Percentiles rank a stretch among this genome's conserved stretches.
These are phyloP conservation scores for Schizophyllum amplum DNA, from an alignment of 1,284 basidiomycete species.

Conservation along the genomic window DNA sequence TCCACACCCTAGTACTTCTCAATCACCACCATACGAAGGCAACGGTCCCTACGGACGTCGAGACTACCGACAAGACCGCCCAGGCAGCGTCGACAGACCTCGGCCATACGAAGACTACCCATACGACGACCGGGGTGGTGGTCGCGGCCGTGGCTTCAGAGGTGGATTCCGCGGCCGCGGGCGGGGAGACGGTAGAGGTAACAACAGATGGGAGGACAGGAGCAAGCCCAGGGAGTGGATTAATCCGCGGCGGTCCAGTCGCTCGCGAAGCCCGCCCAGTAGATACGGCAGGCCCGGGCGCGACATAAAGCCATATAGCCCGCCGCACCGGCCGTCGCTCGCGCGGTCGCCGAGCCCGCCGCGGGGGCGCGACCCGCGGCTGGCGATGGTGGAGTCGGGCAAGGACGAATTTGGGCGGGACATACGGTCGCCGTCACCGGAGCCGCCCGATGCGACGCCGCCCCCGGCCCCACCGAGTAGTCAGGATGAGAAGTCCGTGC, in stretches of 20 bases:
- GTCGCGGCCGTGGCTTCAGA: conserved; percentile 35
- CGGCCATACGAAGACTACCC: conserved; percentile 31
- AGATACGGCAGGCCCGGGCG: conserved; percentile 39
- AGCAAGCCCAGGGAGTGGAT: conserved; percentile 40
- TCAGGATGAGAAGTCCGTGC: conserved; percentile 16
- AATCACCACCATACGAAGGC: conserved; percentile 24
- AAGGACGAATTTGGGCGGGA: conserved; percentile 81
- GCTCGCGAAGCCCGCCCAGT: conserved; percentile 62
- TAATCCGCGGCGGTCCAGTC: conserved; percentile 38
- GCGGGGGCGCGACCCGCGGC: background rate
- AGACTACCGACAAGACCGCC: conserved; percentile 3
- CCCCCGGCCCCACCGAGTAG: background rate
- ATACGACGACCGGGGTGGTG: conserved; percentile 27
- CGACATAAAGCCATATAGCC: conserved; percentile 48
- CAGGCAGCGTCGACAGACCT: background rate
- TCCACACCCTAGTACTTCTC: conserved; percentile 1
- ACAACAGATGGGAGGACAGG: conserved; percentile 36
- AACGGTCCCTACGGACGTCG: conserved; percentile 33
- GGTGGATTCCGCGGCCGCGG: conserved; percentile 38
- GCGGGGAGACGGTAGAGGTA: conserved; percentile 36
- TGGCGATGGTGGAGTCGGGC: conserved; percentile 23
- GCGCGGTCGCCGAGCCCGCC: background rate
- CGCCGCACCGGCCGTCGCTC: conserved; percentile 36
- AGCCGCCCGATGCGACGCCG: conserved; percentile 3
- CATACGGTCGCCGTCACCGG: conserved; percentile 46